Base-by-base conservation (phyloP, 2,329 filamentous ascomycete species). In the Cercospora sesami region DNA sequence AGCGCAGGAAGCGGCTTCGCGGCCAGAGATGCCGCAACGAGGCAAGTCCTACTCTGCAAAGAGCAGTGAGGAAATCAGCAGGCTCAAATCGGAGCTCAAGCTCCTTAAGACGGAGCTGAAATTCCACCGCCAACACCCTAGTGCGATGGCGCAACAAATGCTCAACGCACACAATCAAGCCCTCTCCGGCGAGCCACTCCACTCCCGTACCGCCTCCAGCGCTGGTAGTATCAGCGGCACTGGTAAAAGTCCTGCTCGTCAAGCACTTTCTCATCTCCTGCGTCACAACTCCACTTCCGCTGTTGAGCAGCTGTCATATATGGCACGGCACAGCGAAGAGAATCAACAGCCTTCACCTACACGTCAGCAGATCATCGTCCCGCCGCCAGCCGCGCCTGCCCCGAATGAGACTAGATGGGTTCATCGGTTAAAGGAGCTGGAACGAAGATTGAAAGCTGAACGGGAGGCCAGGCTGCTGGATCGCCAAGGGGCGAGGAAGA, bases 361-460 rank as follows among this genome's bases (percentile, higher is more conserved):
- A 33, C 65, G 84, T 82, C 14, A 88, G 84, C 33, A 86, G 83
- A 23, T 86, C 83, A 68, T 77, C 0, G 72, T 75, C 28, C 68
- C 66, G 3, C 75, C 77, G 8, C 76, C 77, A 7, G 78, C 79
- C 4, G 73, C 81, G 30, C 33, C 62, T 10, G 79, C 82, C 60
- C 81, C 82, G 1, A 84, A 83, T 45, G 90, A 94, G 73, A 90
- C 91, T 72, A 88, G 91, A 73, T 97, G 93, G 92, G 89, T 96
- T 71, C 87, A 96, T 71, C 84, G 95, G 6, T 84, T 98, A 36
- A 89, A 92, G 66, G 94, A 98, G 77, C 83, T 98, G 73, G 95
- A 99, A 83, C 86, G 90, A 72, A 88, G 96, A 73, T 84, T 99
- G 18, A 96, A 97, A 79, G 89, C 91, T 57, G 95, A 99, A 81